Base-by-base conservation (phyloP, 331 rosid species). In the Cydonia oblonga region DNA sequence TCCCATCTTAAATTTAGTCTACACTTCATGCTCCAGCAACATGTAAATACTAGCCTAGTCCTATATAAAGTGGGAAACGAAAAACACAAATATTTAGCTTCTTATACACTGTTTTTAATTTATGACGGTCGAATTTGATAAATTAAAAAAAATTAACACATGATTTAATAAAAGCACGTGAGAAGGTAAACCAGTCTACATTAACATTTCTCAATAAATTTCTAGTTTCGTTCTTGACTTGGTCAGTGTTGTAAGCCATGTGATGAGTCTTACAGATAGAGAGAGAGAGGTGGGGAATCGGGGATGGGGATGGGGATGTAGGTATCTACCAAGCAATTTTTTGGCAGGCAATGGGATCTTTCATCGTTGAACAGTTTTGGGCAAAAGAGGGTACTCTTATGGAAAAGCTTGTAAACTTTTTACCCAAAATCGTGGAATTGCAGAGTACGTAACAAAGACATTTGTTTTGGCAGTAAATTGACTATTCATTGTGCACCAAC, bases 271-370 rank as follows among this genome's bases (percentile, higher is more conserved):
- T 46, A 44, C 12, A 35, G 42, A 10, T 10, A 40, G 2, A 40
- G 15, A 15, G 18, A 44, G 53, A 46, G 3, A 49, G 54, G 1
- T 16, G 4, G 54, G 54, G 9, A 40, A 11, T 40, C 5, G 5
- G 46, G 46, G 44, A 38, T 38, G 14, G 42, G 42, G 44, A 38
- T 35, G 42, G 44, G 9, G 19, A 46, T 16, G 54, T 49, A 1
- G 54, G 20, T 49, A 19, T 49, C 54, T 1, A 3, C n/a, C 65
- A 15, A 14, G 22, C 38, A 26, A 26, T 26, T 60, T 7, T 15
- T 60, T 60, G 65, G 30, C 65, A 60, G 65, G 28, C 63, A 59
- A 54, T 54, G 33, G 30, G 74, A 14, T 70, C 10, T 22, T 54
- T 13, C 56, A 3, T 51, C 56, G n/a, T 2, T 51, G 24, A 9